A percentile compares a stretch with the other conserved stretches of the same genome.
phyloP scores from a whole-genome alignment of 345 rosid species.

The Noccaea caerulescens region DNA sequence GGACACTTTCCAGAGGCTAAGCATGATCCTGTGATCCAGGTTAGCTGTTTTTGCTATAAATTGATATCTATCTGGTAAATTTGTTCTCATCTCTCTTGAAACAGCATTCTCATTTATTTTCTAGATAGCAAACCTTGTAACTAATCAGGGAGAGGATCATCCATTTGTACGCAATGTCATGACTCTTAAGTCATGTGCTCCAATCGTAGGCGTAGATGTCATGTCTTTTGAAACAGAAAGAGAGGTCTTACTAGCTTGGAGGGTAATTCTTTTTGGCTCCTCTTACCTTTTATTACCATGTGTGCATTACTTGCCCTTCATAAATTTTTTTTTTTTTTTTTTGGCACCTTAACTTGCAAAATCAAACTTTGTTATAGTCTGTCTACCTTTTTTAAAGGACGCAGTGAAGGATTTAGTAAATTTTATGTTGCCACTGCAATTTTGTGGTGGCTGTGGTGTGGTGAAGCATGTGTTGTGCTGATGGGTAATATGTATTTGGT shows the following conservation, averaged over 20 bases:
- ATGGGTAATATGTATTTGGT: slow-evolving; percentile 44
- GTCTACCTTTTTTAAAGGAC: not conserved
- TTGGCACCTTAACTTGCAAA: slow-evolving; percentile 9
- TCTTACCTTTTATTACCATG: slow-evolving; percentile 11
- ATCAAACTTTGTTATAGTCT: slow-evolving; percentile 2
- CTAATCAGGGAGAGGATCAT: slow-evolving; percentile 87
- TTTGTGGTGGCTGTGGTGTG: slow-evolving; percentile 25
- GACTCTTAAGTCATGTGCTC: slow-evolving; percentile 92
- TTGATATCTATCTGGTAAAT: slow-evolving; percentile 7
- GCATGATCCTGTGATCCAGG: slow-evolving; percentile 99
- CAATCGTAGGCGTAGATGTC: slow-evolving; percentile 93
- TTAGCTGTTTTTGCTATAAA: slow-evolving; percentile 37
- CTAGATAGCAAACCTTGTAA: slow-evolving; percentile 93
- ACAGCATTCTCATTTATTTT: slow-evolving; percentile 38
- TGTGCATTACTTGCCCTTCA: not conserved
- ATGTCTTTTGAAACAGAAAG: slow-evolving; percentile 90
- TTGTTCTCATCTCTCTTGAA: slow-evolving; percentile 28
- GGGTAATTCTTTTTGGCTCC: slow-evolving; percentile 58
- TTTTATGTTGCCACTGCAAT: slow-evolving; percentile 25
- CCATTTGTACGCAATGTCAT: slow-evolving; percentile 92
- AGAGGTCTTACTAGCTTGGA: slow-evolving; percentile 95
- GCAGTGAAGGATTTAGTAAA: slow-evolving; percentile 24
- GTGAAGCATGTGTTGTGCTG: slow-evolving; percentile 31
- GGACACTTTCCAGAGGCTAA: slow-evolving; percentile 99
- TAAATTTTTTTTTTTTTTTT: not conserved